Evolutionary conservation across 257 asterid species (phyloP).

Genomic region (Capsicum rhomboideum): DNA sequence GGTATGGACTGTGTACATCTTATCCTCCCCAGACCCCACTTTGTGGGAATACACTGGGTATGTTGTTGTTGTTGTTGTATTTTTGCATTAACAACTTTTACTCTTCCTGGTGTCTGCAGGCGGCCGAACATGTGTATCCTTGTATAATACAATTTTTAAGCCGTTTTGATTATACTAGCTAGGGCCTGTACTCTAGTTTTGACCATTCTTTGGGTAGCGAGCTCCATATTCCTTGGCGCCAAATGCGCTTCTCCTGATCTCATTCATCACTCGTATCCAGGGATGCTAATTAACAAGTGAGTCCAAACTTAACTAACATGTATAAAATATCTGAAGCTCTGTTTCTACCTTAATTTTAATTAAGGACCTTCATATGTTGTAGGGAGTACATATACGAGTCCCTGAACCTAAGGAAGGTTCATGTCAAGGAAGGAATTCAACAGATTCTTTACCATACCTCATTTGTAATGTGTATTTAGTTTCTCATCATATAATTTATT

Average conservation of each 20-base stretch:
- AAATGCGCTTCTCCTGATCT: background rate
- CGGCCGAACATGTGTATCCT: conserved; percentile 65
- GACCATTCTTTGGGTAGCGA: background rate
- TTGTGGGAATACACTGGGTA: no score
- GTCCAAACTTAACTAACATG: background rate
- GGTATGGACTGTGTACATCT: no score
- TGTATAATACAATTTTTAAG: conserved; percentile 61
- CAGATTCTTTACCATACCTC: background rate
- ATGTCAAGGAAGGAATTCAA: background rate
- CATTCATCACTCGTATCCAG: background rate
- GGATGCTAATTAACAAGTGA: background rate
- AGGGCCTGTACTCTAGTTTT: background rate
- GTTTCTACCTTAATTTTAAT: background rate
- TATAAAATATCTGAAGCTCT: background rate
- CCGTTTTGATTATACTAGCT: conserved; percentile 25
- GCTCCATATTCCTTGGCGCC: background rate
- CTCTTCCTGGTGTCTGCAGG: conserved; percentile 41
- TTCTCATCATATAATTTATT: background rate
- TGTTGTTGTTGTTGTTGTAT: no score
- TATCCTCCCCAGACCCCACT: no score
- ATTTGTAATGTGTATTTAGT: background rate
- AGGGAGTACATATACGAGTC: background rate
- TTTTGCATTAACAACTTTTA: background rate
- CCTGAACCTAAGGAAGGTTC: background rate
- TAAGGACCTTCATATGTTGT: background rate